Conservation (phyloP, 2,329 filamentous ascomycete species). For the Sporothrix brasiliensis region DNA sequence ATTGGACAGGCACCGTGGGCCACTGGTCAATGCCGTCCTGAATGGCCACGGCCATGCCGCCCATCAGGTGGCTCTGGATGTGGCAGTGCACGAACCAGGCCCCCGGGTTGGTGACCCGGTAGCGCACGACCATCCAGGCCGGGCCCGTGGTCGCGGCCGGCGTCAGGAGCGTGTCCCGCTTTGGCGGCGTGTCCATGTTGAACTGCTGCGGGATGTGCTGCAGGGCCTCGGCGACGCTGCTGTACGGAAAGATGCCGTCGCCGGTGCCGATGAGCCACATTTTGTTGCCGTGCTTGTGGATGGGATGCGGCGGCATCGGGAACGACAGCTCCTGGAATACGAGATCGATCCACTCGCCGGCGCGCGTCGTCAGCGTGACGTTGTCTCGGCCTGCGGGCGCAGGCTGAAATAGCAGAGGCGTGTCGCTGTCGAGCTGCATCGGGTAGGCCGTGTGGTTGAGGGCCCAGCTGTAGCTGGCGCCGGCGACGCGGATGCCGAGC, state of each 20-base stretch:
- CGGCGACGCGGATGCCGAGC: constrained; percentile 47
- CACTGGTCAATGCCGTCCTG: constrained; percentile 52
- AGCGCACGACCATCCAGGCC: constrained; percentile 56
- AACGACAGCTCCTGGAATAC: constrained; percentile 51
- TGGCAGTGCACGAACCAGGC: constrained; percentile 61
- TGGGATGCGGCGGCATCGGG: constrained; percentile 59
- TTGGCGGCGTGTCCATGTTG: constrained; percentile 60
- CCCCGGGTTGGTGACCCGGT: constrained; percentile 57
- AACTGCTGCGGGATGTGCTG: constrained; percentile 53
- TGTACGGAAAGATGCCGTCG: constrained; percentile 54
- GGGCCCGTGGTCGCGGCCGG: constrained; percentile 40
- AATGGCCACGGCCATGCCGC: constrained; percentile 59
- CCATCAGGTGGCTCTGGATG: constrained; percentile 56
- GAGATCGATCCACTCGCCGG: constrained; percentile 59
- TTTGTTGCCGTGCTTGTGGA: constrained; percentile 67
- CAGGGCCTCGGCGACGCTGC: constrained; percentile 56
- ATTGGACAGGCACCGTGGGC: constrained; percentile 45
- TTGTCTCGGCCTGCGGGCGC: constrained; percentile 45
- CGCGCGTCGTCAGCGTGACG: constrained; percentile 52
- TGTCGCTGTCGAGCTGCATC: constrained; percentile 42
- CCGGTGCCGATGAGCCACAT: constrained; percentile 61
- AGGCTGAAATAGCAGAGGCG: constrained; percentile 54
- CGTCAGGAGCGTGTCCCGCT: constrained; percentile 54
- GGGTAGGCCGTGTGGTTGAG: constrained; percentile 53
- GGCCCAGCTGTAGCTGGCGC: constrained; percentile 57